These are phyloP conservation scores for Phoenix dactylifera DNA, from an alignment of 176 grass and related monocot genomes.

Conservation along the genomic window DNA sequence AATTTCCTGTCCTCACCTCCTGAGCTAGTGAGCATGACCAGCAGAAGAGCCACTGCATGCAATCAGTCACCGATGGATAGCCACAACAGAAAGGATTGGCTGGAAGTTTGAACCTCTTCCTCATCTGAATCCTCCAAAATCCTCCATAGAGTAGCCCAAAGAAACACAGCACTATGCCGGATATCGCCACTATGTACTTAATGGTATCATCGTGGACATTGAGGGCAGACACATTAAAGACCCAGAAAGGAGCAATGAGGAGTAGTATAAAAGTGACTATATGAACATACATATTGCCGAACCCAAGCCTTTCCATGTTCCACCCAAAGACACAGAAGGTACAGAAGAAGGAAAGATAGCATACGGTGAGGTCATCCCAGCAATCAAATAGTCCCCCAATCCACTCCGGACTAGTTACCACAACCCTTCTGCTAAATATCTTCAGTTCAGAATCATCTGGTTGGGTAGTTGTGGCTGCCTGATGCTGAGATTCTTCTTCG, in stretches of 20 bases:
- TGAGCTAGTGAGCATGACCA: slow-evolving; percentile 81
- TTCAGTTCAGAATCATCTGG: slow-evolving; percentile 29
- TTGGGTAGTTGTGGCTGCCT: neutral
- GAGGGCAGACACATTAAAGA: slow-evolving; percentile 68
- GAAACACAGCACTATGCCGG: slow-evolving; percentile 43
- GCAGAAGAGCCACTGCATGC: slow-evolving; percentile 75
- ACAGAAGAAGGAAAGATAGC: slow-evolving; percentile 48
- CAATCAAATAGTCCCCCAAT: slow-evolving; percentile 80
- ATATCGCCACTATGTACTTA: slow-evolving; percentile 27
- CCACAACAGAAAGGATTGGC: slow-evolving; percentile 18
- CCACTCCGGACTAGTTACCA: slow-evolving; percentile 76
- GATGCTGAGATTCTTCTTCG: slow-evolving; percentile 8
- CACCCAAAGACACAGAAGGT: slow-evolving; percentile 90
- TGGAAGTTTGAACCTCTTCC: slow-evolving; percentile 78
- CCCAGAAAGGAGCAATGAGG: slow-evolving; percentile 48
- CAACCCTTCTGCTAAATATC: slow-evolving; percentile 55
- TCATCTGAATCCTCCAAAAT: slow-evolving; percentile 83
- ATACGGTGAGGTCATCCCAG: slow-evolving; percentile 72
- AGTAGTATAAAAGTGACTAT: slow-evolving; percentile 70
- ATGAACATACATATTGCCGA: slow-evolving; percentile 99
- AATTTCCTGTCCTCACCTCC: slow-evolving; percentile 87
- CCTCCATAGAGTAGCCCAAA: slow-evolving; percentile 83
- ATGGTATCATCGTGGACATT: slow-evolving; percentile 56
- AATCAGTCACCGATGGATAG: slow-evolving; percentile 39
- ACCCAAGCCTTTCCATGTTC: slow-evolving; percentile 96